phyloP scores from a whole-genome alignment of 2,329 filamentous ascomycete genomes.

The Xylariaceae sp. region DNA sequence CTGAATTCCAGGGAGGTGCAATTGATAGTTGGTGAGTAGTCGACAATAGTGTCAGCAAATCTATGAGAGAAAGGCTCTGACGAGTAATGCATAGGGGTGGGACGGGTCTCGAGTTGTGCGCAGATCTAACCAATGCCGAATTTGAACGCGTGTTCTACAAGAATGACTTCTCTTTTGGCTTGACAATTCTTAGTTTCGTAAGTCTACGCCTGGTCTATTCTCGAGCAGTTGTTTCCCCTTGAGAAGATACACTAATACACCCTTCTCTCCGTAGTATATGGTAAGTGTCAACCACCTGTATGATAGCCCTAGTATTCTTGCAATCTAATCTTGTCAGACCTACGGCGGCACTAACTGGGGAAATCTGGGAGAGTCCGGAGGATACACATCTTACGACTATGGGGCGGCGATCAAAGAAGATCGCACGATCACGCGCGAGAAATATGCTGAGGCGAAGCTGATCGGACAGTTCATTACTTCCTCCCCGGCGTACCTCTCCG shows the following conservation, averaged over 20 bases:
- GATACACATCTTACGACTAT: conserved; percentile 57
- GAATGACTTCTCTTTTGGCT: conserved; percentile 51
- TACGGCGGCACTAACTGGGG: conserved; percentile 84
- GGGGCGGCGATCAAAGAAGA: conserved; percentile 63
- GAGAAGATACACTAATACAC: too few species aligned
- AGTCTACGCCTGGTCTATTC: background rate
- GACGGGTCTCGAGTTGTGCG: conserved; percentile 61
- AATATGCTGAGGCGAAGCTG: conserved; percentile 76
- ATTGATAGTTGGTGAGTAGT: conserved; percentile 15
- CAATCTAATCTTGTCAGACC: conserved; percentile 45
- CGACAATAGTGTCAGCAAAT: too few species aligned
- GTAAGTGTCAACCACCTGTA: too few species aligned
- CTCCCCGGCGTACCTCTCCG: conserved; percentile 64
- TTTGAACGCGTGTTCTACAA: conserved; percentile 79
- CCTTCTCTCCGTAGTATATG: conserved; percentile 66
- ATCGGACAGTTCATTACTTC: conserved; percentile 71
- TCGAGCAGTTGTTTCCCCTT: too few species aligned
- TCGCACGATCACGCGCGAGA: conserved; percentile 64
- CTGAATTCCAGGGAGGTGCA: conserved; percentile 61
- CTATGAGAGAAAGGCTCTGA: conserved; percentile 31
- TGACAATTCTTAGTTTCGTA: conserved; percentile 60
- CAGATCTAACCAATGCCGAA: conserved; percentile 63
- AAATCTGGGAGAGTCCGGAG: conserved; percentile 66
- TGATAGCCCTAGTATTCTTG: too few species aligned
- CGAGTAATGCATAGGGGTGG: conserved; percentile 73